Base-by-base conservation (phyloP, 352 stramenopile genomes). In the Phytophthora melonis region DNA sequence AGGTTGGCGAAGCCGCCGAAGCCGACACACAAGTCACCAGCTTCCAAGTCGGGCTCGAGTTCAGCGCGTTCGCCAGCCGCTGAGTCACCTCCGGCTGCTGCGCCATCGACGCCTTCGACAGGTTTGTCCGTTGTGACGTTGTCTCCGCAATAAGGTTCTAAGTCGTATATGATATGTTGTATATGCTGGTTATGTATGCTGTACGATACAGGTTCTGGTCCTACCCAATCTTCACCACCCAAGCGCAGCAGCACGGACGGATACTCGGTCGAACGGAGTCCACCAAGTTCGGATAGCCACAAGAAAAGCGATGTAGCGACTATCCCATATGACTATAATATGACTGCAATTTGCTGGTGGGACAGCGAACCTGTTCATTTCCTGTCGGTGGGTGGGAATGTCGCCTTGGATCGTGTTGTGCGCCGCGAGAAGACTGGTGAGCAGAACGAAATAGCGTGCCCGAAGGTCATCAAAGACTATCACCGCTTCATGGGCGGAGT, bases 341-440 rank as follows among this genome's bases (percentile, higher is more conserved):
- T 66, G 56, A 7, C 65, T 11, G 32, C 47, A 18, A 39, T 66
- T 23, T 61, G 21, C 4, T 71, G 39, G 27, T 66, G 21, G 43
- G 63, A 69, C 18, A 63, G 54, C 50, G 63, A 69, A 57, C 21
- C 63, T 23, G 53, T 69, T 32, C 43, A 55, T 34, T 62, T 68
- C n/a, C 34, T 68, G 14, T 68, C 5, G 3, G 25, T 53, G 1
- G 53, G 63, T 55, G 53, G 63, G 23, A 55, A 52, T 19, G 3
- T 63, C 18, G 25, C 25, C 14, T 21, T 50, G 41, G 16, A 50
- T 21, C 16, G 14, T 8, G 52, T 63, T 3, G 63, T n/a, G 16
- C 23, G 49, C 3, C 53, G 49, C n/a, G n/a, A n/a, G n/a, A n/a
- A n/a, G n/a, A n/a, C n/a, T 18, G 36, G 34, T 11, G 54, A 69